Evolutionary conservation across 495 filamentous ascomycete genomes (phyloP).

Genomic region (Daldinia bambusicola): DNA sequence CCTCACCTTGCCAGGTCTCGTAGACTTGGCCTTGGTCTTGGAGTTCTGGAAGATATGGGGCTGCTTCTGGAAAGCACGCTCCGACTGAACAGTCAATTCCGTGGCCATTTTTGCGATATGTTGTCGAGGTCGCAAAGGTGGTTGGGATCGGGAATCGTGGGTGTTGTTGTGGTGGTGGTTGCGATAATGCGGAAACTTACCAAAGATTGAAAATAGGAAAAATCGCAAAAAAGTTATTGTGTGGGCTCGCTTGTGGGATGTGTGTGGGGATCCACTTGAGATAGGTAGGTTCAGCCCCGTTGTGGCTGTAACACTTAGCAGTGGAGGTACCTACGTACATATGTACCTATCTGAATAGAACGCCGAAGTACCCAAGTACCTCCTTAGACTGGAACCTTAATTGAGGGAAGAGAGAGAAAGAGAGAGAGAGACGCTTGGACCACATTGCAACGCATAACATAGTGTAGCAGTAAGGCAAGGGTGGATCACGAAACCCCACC

Average conservation of each 20-base stretch:
- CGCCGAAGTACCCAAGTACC: neutral
- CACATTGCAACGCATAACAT: neutral
- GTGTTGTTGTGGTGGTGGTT: constrained; percentile 44
- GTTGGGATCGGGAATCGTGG: constrained; percentile 35
- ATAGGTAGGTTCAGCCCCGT: constrained; percentile 19
- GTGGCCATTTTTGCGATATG: constrained; percentile 89
- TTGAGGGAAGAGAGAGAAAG: no score
- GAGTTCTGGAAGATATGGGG: constrained; percentile 98
- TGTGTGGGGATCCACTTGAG: constrained; percentile 17
- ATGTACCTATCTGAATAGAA: no score
- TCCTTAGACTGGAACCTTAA: neutral
- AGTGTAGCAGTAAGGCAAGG: no score
- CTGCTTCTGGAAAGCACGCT: constrained; percentile 99
- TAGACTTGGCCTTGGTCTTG: constrained; percentile 89
- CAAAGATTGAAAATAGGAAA: constrained; percentile 44
- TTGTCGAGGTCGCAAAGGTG: constrained; percentile 53
- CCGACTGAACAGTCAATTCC: constrained; percentile 96
- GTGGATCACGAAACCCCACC: constrained; percentile 11
- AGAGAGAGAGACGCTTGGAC: neutral
- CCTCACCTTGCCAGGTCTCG: constrained; percentile 78
- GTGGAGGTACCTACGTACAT: neutral
- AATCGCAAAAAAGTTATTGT: constrained; percentile 47
- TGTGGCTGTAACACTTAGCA: constrained; percentile 28
- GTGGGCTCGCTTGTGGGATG: constrained; percentile 47
- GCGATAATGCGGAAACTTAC: constrained; percentile 37